Base-by-base conservation (phyloP, 495 filamentous ascomycete species). In the Cercophora newfieldiana region DNA sequence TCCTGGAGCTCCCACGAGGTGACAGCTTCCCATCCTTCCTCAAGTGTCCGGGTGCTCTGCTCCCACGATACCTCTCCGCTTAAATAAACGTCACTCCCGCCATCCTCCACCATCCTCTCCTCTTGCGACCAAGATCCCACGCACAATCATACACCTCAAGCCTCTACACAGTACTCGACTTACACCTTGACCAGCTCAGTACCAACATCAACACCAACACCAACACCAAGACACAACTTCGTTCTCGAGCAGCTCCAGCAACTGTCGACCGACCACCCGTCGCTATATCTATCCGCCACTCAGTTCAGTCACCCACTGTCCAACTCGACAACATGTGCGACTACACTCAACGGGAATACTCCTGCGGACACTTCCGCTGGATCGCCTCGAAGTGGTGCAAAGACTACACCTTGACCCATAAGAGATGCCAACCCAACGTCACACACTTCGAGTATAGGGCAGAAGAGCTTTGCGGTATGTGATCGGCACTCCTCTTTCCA, bases 301-400 rank as follows among this genome's bases (percentile, higher is more conserved):
- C n/a, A n/a, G n/a, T n/a, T n/a, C n/a, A n/a, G n/a, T n/a, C n/a
- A 57, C 1, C 16, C 62, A 21, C 12, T 21, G 8, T 47, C 16
- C 50, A 49, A 66, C 26, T 44, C 57, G 21, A 53, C 65, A 73
- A 63, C 63, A 70, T 77, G 75, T 77, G 75, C 61, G 75, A 73
- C 61, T 75, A 73, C 54, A 73, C 72, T 29, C 73, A 78, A 65
- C 59, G 75, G 61, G 78, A 80, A 65, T 79, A 77, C 59, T 73
- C 71, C 2, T 80, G 77, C 71, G 78, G 78, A 28, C 77, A 79
- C 75, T 74, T 77, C 66, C 74, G 77, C 50, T 80, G 76, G 73
- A 80, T 78, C 53, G 78, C 77, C 50, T 78, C 77, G 50, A 73
- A 75, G 61, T 80, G 77, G 78, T 80, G 77, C 73, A 67, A 67